A percentile compares a stretch with the other conserved stretches of the same genome.
These are phyloP conservation scores for Platanthera guangdongensis DNA, from an alignment of 106 monocot species.

Conservation along the genomic window DNA sequence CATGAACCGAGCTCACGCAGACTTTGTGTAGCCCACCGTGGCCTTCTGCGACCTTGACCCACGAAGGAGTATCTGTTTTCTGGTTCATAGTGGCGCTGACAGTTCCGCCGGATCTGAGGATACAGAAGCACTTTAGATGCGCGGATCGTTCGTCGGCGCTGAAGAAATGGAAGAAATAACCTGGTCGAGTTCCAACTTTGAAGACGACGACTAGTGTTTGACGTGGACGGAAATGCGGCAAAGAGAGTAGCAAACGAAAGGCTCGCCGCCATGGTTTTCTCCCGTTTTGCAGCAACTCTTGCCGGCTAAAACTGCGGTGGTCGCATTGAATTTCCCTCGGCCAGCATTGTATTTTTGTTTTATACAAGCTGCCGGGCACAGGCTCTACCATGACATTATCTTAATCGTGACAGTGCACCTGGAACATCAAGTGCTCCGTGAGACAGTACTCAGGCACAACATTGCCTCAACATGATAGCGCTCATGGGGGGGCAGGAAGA, in stretches of 20 bases:
- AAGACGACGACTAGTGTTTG: neutral
- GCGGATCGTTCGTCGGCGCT: neutral
- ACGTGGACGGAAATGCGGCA: neutral
- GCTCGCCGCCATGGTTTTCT: neutral
- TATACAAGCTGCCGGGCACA: too few species aligned
- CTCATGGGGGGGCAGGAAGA: too few species aligned
- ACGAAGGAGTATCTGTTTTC: slow-evolving; percentile 14
- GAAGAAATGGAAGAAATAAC: neutral
- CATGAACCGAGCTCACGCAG: slow-evolving; percentile 31
- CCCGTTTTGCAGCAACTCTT: neutral
- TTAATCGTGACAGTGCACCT: too few species aligned
- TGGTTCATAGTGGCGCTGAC: slow-evolving; percentile 16
- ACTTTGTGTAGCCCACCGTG: slow-evolving; percentile 59
- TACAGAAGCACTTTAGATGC: neutral
- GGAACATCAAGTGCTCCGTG: too few species aligned
- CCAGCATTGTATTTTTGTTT: too few species aligned
- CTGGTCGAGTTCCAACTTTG: neutral
- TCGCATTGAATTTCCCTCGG: too few species aligned
- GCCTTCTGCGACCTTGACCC: slow-evolving; percentile 40
- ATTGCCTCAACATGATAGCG: too few species aligned
- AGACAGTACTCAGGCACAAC: too few species aligned
- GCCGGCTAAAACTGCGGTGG: neutral
- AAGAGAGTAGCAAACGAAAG: neutral
- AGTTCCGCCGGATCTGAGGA: neutral
- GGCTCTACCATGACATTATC: too few species aligned